Evolutionary conservation across 306 rosid species (phyloP), one percentile per base, ranked within the genome.

Genomic region (Cicer yamashitae): DNA sequence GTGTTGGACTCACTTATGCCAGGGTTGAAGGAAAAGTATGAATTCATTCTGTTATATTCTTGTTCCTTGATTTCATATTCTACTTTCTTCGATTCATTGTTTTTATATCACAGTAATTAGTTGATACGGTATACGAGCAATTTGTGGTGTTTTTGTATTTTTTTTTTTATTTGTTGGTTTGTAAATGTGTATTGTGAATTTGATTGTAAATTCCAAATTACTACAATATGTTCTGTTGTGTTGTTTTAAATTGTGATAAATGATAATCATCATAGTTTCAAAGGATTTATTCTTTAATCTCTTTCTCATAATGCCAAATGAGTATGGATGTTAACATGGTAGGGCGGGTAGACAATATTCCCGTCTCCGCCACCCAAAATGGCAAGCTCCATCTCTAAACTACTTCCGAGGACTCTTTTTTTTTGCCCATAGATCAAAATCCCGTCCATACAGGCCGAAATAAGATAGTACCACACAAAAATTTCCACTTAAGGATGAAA

Each of bases 21-120:
- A 85, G 98, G 80, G n/a, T 86, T 56, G 88, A 87, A 73, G 98
- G 94, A 43, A 90, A 77, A 73, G 84, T 85, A 3, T 91, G 78
- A 89, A 47, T 60, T 10, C 2, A 6, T 10, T 22, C 8, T 30
- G 30, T 25, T 53, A 2, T 14, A 51, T 52, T 5, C 7, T 7
- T 52, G 10, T 52, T 48, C n/a, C n/a, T 12, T 3, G 14, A 11
- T 47, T n/a, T n/a, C n/a, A n/a, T n/a, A n/a, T n/a, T n/a, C n/a
- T n/a, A 17, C 13, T 53, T 53, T 17, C 34, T 17, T 53, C 60
- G 18, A 53, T 53, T 53, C 17, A 53, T 53, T 53, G 18, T 54
- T 17, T 53, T 11, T 17, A 7, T 53, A 11, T 53, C 14, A 48
- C 7, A 46, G 14, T 10, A 11, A 46, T 46, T 46, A 3, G 3